Evolutionary conservation across 176 grass and related monocot species (phyloP).

Genomic region (maize (Zea mays)): DNA sequence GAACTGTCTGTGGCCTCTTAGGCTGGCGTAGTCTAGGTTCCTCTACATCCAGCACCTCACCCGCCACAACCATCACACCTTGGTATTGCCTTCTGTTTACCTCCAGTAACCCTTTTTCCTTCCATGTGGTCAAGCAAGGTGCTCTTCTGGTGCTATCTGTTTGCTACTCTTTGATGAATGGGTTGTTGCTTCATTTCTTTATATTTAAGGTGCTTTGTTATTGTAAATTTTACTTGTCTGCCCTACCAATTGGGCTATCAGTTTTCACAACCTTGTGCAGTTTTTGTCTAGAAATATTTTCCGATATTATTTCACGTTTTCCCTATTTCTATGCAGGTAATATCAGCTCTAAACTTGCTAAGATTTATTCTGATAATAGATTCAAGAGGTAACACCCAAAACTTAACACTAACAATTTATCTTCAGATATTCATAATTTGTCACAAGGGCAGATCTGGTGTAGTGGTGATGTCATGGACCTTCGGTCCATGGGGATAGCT

Average conservation of each 20-base stretch:
- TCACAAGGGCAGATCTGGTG: background rate
- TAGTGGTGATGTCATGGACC: too few relatives aligned
- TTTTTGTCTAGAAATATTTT: conserved; percentile 12
- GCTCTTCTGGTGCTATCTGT: background rate
- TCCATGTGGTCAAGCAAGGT: conserved; percentile 6
- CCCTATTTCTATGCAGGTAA: conserved; percentile 56
- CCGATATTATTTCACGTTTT: background rate
- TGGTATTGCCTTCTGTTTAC: too few relatives aligned
- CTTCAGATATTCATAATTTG: conserved; percentile 4
- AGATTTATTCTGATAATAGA: conserved; percentile 78
- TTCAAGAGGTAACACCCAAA: conserved; percentile 59
- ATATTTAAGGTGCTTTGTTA: conserved; percentile 7
- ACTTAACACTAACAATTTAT: background rate
- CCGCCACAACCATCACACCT: too few relatives aligned
- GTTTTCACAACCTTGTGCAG: background rate
- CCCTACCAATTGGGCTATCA: conserved; percentile 7
- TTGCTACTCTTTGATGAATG: background rate
- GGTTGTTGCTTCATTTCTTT: background rate
- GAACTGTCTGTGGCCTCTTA: too few relatives aligned
- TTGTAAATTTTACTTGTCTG: conserved; percentile 28
- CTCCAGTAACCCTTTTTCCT: background rate
- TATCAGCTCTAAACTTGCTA: conserved; percentile 86
- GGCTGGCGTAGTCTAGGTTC: too few relatives aligned
- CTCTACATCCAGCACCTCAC: too few relatives aligned
- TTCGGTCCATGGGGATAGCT: too few relatives aligned